Evolutionary conservation across 768 basidiomycete species (phyloP).

Genomic region (Suillus decipiens): DNA sequence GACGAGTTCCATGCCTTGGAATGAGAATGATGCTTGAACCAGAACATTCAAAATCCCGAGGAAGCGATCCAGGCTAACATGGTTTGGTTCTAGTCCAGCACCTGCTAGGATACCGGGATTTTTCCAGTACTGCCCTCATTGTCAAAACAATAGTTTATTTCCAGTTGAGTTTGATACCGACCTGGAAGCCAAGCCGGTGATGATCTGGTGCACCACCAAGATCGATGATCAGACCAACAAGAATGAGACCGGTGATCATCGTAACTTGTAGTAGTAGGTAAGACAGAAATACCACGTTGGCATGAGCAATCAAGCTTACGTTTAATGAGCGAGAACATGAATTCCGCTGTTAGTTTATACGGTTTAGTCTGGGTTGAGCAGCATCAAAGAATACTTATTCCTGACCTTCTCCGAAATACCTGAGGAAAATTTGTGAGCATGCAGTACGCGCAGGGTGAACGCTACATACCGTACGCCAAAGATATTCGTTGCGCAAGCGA

Average conservation of each 20-base stretch:
- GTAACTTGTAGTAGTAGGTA: conserved; percentile 39
- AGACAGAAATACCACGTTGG: background rate
- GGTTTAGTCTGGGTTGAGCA: background rate
- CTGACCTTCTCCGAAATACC: conserved; percentile 66
- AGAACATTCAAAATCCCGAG: conserved; percentile 43
- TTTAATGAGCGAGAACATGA: conserved; percentile 66
- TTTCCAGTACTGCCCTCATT: conserved; percentile 55
- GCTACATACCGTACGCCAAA: conserved; percentile 60
- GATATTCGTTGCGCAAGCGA: conserved; percentile 64
- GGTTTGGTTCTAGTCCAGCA: conserved; percentile 32
- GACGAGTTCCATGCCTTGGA: conserved; percentile 76
- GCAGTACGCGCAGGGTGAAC: background rate
- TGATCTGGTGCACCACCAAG: conserved; percentile 75
- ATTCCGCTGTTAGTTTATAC: conserved; percentile 48
- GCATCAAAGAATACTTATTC: conserved; percentile 12
- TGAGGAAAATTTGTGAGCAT: conserved; percentile 18
- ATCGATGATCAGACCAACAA: conserved; percentile 67
- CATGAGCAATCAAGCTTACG: conserved; percentile 36
- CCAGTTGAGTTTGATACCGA: conserved; percentile 28
- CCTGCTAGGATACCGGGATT: conserved; percentile 56
- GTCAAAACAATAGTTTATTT: background rate
- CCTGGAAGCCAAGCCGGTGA: conserved; percentile 68
- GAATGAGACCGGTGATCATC: conserved; percentile 61
- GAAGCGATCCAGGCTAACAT: conserved; percentile 41
- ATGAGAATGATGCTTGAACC: conserved; percentile 69